phyloP scores from a whole-genome alignment of 495 filamentous ascomycete genomes.

The Coniosporium apollinis region DNA sequence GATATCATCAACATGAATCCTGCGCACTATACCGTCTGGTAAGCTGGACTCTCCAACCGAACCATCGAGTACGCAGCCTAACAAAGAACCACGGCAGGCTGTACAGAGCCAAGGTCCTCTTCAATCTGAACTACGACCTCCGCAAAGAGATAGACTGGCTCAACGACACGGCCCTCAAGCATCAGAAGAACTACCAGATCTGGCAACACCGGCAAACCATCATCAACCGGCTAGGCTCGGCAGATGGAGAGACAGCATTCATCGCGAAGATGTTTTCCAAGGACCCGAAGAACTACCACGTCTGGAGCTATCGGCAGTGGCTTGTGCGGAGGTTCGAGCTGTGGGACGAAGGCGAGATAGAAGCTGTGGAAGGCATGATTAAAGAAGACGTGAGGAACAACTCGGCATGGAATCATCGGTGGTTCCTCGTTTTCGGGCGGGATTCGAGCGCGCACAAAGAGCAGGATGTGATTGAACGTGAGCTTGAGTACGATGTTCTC shows the following conservation, averaged over 20 bases:
- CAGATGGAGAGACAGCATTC: constrained; percentile 50
- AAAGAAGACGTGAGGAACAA: constrained; percentile 72
- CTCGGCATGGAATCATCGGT: constrained; percentile 92
- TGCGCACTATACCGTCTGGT: constrained; percentile 96
- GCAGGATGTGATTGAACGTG: constrained; percentile 49
- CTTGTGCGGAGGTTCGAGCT: constrained; percentile 65
- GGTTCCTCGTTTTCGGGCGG: constrained; percentile 69
- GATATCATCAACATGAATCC: constrained; percentile 85
- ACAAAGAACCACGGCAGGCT: constrained; percentile 33
- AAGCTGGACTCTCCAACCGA: no score
- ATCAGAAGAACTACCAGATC: constrained; percentile 97
- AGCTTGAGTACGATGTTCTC: constrained; percentile 51
- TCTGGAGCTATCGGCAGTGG: constrained; percentile 90
- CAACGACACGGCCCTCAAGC: constrained; percentile 58
- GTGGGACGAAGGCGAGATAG: constrained; percentile 53
- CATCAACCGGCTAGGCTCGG: constrained; percentile 34
- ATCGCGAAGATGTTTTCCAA: constrained; percentile 62
- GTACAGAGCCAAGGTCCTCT: constrained; percentile 66
- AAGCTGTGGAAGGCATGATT: constrained; percentile 53
- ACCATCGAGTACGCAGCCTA: no score
- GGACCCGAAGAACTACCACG: constrained; percentile 95
- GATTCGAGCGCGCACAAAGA: constrained; percentile 23
- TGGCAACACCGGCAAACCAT: constrained; percentile 93
- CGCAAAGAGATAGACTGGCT: constrained; percentile 66
- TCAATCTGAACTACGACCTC: constrained; percentile 48